These are phyloP conservation scores for Pulveroboletus sp. DNA, from an alignment of 768 basidiomycete genomes.

Conservation along the genomic window DNA sequence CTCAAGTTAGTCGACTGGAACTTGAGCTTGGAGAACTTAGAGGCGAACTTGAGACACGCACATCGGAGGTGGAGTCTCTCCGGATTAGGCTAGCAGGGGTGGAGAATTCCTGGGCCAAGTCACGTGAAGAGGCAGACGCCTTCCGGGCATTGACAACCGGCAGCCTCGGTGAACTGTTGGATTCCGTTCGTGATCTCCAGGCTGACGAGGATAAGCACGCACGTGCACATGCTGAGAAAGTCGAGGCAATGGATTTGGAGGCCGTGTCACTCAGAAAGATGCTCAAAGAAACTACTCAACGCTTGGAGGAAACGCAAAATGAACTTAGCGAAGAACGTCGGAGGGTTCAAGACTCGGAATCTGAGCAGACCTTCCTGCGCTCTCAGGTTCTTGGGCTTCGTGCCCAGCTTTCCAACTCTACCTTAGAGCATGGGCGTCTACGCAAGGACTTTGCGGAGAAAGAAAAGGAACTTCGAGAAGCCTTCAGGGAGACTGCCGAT, in stretches of 20 bases:
- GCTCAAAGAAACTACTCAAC: conserved; percentile 71
- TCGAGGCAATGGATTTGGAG: conserved; percentile 77
- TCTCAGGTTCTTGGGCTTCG: conserved; percentile 74
- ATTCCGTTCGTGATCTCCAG: conserved; percentile 80
- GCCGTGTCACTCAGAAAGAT: conserved; percentile 68
- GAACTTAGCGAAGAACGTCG: conserved; percentile 66
- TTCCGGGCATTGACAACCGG: conserved; percentile 83
- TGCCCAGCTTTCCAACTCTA: conserved; percentile 61
- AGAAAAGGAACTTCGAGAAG: conserved; percentile 61
- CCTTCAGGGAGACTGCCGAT: conserved; percentile 61
- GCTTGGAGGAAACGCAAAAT: conserved; percentile 62
- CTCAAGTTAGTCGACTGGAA: conserved; percentile 68
- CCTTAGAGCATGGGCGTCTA: conserved; percentile 63
- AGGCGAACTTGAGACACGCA: conserved; percentile 73
- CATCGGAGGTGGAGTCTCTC: conserved; percentile 67
- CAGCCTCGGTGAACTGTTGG: conserved; percentile 79
- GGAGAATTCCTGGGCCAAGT: conserved; percentile 89
- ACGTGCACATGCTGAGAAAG: conserved; percentile 77
- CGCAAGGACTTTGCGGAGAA: conserved; percentile 65
- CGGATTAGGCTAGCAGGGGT: conserved; percentile 66
- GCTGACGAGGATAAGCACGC: conserved; percentile 75
- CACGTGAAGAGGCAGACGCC: conserved; percentile 89
- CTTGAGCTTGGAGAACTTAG: conserved; percentile 73
- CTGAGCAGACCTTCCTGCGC: conserved; percentile 58
- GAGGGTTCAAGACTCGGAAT: conserved; percentile 57